Conservation (phyloP, 2,329 filamentous ascomycete species). For the Monilinia aucupariae region DNA sequence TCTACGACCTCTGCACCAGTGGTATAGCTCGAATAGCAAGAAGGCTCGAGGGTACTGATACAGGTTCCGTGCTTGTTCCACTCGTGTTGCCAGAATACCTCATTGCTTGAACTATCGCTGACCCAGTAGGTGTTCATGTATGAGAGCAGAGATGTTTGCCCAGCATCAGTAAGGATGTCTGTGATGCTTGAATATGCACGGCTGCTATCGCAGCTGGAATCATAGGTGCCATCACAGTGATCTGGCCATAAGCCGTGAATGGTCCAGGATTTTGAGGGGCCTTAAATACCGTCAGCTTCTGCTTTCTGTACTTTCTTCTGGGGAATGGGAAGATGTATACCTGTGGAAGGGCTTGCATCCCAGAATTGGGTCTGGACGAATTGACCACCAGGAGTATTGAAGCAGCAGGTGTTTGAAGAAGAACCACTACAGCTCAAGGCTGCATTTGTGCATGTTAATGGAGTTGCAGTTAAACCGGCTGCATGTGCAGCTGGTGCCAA, state of each 20-base stretch:
- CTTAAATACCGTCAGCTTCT: background rate
- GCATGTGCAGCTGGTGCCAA: constrained; percentile 10
- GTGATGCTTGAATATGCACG: constrained; percentile 62
- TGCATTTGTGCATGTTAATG: constrained; percentile 29
- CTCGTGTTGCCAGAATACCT: constrained; percentile 68
- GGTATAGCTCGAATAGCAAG: constrained; percentile 52
- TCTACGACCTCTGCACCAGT: constrained; percentile 49
- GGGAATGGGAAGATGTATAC: constrained; percentile 3
- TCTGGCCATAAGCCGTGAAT: constrained; percentile 64
- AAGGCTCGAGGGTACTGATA: constrained; percentile 61
- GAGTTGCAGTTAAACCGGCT: constrained; percentile 23
- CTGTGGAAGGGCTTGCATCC: constrained; percentile 58
- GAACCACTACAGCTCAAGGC: constrained; percentile 47
- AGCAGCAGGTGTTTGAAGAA: constrained; percentile 63
- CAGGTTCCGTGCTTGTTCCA: constrained; percentile 72
- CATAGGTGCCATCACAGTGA: constrained; percentile 64
- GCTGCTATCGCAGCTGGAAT: constrained; percentile 58
- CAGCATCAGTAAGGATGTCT: constrained; percentile 51
- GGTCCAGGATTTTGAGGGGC: constrained; percentile 62
- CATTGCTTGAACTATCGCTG: constrained; percentile 56
- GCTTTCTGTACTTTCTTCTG: background rate
- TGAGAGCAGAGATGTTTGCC: constrained; percentile 50
- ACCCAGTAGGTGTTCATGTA: constrained; percentile 63
- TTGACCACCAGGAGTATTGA: constrained; percentile 66
- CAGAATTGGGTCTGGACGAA: constrained; percentile 73